phyloP scores from a whole-genome alignment of 2,329 filamentous ascomycete genomes.

The Colletotrichum higginsianum region DNA sequence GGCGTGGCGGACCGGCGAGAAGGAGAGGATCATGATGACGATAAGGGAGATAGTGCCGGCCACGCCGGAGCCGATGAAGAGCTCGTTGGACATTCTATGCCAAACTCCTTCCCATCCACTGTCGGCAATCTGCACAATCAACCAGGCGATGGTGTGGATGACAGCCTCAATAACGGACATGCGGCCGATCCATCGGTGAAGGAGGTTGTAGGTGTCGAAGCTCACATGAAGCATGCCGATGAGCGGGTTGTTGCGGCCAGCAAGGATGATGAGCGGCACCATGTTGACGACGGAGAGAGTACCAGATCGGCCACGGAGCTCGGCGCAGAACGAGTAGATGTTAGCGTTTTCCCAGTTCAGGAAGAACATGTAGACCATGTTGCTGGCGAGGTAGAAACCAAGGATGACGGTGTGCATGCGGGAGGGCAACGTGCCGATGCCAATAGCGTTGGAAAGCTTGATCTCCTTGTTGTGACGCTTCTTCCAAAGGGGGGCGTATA shows the following conservation, averaged over 20 bases:
- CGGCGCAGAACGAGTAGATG: conserved; percentile 78
- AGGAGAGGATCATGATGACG: conserved; percentile 77
- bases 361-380: conserved; percentile 73
- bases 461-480: conserved; percentile 80
- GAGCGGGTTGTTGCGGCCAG: conserved; percentile 92
- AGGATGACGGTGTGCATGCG: conserved; percentile 74
- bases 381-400: conserved; percentile 70
- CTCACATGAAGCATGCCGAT: conserved; percentile 87
- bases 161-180: conserved; percentile 78
- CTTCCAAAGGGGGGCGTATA: conserved; percentile 74
- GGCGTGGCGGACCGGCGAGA: conserved; percentile 88
- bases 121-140: conserved; percentile 77
- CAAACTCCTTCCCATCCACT: conserved; percentile 73
- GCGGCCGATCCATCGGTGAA: conserved; percentile 81
- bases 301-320: conserved; percentile 88
- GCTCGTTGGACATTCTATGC: conserved; percentile 67
- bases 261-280: conserved; percentile 90
- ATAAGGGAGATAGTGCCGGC: conserved; percentile 74
- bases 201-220: conserved; percentile 94
- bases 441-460: conserved; percentile 71
- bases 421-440: conserved; percentile 75
- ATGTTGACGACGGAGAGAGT: conserved; percentile 88
- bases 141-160: conserved; percentile 81
- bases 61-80: conserved; percentile 77
- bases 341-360: conserved; percentile 73